A percentile compares a stretch with the other conserved stretches of the same genome.
Conservation (phyloP, 1,284 basidiomycete genomes). For the Apiotrichum veenhuisii region DNA sequence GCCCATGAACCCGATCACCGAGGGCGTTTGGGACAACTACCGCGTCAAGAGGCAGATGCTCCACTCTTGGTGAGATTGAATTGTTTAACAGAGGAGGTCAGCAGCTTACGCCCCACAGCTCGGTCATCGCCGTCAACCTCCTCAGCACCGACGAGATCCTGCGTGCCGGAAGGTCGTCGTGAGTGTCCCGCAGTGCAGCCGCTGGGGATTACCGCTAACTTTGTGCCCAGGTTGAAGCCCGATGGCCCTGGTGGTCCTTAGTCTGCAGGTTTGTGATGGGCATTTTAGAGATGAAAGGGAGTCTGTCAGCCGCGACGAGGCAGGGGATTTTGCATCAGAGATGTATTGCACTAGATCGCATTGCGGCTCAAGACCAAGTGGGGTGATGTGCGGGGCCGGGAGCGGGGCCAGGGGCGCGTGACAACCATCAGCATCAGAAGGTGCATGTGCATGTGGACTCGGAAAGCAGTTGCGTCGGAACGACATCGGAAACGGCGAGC, state of each 20-base stretch:
- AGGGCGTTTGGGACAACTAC: constrained; percentile 99
- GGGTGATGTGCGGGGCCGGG: background rate
- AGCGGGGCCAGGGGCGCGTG: background rate
- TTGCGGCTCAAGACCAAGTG: background rate
- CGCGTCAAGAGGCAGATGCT: constrained; percentile 98
- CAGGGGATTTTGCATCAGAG: background rate
- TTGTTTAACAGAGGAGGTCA: too few relatives aligned
- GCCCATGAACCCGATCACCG: constrained; percentile 90
- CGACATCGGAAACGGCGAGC: background rate
- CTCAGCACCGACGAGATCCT: constrained; percentile 94
- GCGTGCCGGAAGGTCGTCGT: constrained; percentile 83
- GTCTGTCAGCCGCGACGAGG: background rate
- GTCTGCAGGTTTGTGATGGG: background rate
- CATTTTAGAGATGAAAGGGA: constrained; percentile 1
- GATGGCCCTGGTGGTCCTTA: background rate
- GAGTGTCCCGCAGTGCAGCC: constrained; percentile 8
- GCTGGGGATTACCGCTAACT: background rate
- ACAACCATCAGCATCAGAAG: background rate
- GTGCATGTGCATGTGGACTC: background rate
- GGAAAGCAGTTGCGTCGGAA: background rate
- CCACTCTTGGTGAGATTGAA: constrained; percentile 67
- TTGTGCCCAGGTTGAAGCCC: constrained; percentile 9
- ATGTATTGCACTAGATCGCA: constrained; percentile 9
- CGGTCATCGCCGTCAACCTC: constrained; percentile 95
- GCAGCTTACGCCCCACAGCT: constrained; percentile 55